Evolutionary conservation across 163 green algal species (phyloP), one percentile per base, ranked within the genome.

Genomic region (Scenedesmus sp.): DNA sequence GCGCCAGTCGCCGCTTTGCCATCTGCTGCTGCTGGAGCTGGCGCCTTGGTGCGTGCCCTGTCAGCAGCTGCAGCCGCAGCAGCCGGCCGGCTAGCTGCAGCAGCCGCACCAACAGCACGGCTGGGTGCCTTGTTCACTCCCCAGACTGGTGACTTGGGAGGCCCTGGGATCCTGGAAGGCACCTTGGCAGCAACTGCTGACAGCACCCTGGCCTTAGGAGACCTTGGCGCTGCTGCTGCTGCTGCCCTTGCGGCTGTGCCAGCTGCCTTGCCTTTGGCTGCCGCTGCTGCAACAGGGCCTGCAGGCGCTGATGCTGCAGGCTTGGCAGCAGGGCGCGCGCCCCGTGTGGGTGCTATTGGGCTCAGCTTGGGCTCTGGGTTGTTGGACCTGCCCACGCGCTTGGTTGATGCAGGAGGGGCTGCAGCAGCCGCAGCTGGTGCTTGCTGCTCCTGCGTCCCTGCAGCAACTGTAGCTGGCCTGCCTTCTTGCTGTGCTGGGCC

Each of bases 101-200:
- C 85, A 59, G 85, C 26, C 2, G 80, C 1, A 42, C 70, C 70
- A 13, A 43, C 65, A 26, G 73, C 86, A 37, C 86, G 37, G 46
- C 86, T 44, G 76, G 4, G 35, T 43, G 86, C 43, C 53, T 89
- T 89, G 68, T 72, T 83, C n/a, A 61, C 49, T 18, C 33, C 44
- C 6, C 33, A 4, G 5, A 35, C 22, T 22, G 86, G 86, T 42
- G 86, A 91, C 53, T 49, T 72, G 18, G 86, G 73, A n/a, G 76
- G 78, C 3, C 43, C 76, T 33, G 86, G 86, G 43, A 91, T 91
- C 46, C 86, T 83, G 20, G 86, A 91, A 40, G 86, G 86, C 35
- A 91, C 76, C 51, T 83, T 83, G 53, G 86, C 46, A 35, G 35
- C 81, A 15, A 78, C 87, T 61, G 73, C 46, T 59, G 56, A 51